Evolutionary conservation across 345 rosid species (phyloP), one percentile per base, ranked within the genome.

Genomic region (Linum trigynum): DNA sequence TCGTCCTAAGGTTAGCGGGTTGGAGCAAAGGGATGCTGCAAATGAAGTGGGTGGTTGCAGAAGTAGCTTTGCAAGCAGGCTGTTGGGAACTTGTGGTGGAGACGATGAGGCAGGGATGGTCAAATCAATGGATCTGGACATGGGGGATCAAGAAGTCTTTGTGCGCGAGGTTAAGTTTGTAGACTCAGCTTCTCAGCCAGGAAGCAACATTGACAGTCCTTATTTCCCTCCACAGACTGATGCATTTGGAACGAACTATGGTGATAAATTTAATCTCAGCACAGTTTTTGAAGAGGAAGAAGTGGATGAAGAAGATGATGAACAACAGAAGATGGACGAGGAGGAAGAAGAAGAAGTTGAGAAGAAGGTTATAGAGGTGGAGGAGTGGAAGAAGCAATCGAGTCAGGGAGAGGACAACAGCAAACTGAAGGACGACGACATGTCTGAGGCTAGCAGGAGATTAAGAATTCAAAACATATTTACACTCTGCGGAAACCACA

Each of bases 41-140:
- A 66, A 50, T 23, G 32, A 23, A 23, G 32, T 23, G 32, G 32
- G 32, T 23, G 32, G 32, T 67, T 63, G 53, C 11, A 12, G 53
- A 76, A 38, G 90, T 68, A 81, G 83, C 72, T 88, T 94, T 79
- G 90, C 89, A 14, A 84, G 77, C 74, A 86, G 88, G 82, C 71
- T 94, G 42, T 7, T 74, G 77, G 78, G 81, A 57, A 75, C 76
- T 32, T 83, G 77, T 74, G 32, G 32, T 23, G 81, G 79, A 56
- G 95, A 86, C 72, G 99, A 88, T 58, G 96, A 84, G 55, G 89
- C 84, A 15, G 89, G 88, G 69, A 94, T 90, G 99, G 99, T 90
- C 36, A 94, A 88, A 75, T 94, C 99, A n/a, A 94, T 94, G 97
- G 97, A 90, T 55, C 74, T 94, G 68, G 99, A 90, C 81, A 90